Evolutionary conservation across 1,139 yeast genomes (phyloP), one percentile per base, ranked within the genome.

Genomic region (Sugiyamaella xylanicola): DNA sequence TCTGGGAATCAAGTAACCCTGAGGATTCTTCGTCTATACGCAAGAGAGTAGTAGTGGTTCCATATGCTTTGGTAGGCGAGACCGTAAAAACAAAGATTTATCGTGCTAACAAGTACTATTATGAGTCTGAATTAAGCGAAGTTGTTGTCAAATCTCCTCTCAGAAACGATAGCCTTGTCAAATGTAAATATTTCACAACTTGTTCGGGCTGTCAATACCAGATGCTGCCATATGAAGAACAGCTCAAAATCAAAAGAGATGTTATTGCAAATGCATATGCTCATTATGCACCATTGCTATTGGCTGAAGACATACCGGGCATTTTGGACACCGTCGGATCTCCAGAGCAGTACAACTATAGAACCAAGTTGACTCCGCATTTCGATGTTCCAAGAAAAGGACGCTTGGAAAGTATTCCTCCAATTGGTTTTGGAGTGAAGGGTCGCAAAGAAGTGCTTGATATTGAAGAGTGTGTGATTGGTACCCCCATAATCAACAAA

Each of bases 181-280:
- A 70, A 44, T 95, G 98, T 74, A 76, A 79, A 53, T 87, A 91
- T 67, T 93, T 92, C 72, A 85, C 90, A 16, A 79, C 78, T 56
- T 92, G 98, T 66, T 83, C 87, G 0, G 99, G 99, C 4, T 92
- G 98, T 70, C 99, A 93, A 72, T 90, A 85, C 70, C 99, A 93
- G 70, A 84, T 84, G 72, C 76, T 91, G 25, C 77, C 81, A 1
- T 93, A 93, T 69, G 78, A 77, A 0, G 79, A 83, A 50, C 98
- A 93, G 71, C 76, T 93, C 56, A 74, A 73, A 51, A 79, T 87
- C 67, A 93, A 93, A 72, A 79, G 82, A 59, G 75, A 82, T 36
- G 91, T 95, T 1, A 88, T 93, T 40, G 78, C 72, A 35, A 88
- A 89, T 67, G 99, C 99, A 0, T 93, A 84, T 74, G 81, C 82